Conservation (phyloP, 768 basidiomycete species). For the Mycena rebaudengoi region DNA sequence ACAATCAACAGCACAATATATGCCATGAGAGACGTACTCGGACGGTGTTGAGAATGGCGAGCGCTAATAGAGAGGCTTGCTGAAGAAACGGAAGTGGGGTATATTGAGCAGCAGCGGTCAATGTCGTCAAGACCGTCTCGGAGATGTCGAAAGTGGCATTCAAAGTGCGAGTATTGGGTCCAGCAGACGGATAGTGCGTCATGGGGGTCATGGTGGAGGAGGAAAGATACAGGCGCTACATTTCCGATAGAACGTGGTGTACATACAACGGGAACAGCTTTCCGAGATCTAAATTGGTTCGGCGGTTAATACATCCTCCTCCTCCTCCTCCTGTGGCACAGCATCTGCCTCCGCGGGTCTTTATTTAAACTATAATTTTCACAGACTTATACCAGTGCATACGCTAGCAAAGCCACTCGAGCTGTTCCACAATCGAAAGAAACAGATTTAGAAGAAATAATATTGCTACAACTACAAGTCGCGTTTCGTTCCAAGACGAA, state of each 20-base stretch:
- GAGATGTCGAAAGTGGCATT: slow-evolving; percentile 27
- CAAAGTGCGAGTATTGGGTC: neutral
- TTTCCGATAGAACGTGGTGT: neutral
- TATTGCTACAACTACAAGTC: neutral
- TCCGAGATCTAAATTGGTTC: too few species aligned
- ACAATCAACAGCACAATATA: too few species aligned
- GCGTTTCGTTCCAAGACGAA: neutral
- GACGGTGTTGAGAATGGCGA: slow-evolving; percentile 28
- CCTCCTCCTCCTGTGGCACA: neutral
- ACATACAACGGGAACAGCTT: neutral
- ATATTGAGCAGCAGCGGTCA: slow-evolving; percentile 27
- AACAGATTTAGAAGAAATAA: too few species aligned
- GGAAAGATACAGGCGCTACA: neutral
- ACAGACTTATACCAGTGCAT: neutral
- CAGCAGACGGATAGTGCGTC: neutral
- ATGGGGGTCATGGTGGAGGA: slow-evolving; percentile 3
- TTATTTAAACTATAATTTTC: too few species aligned
- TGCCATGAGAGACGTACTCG: slow-evolving; percentile 26
- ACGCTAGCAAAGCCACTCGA: too few species aligned
- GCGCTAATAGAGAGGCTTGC: slow-evolving; percentile 29
- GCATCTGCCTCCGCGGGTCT: neutral
- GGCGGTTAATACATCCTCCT: neutral
- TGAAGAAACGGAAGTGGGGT: slow-evolving; percentile 33
- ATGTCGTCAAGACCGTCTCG: slow-evolving; percentile 28
- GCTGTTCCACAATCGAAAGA: too few species aligned